phyloP scores from a whole-genome alignment of 352 stramenopile genomes.

The Globisporangium echinulatum region DNA sequence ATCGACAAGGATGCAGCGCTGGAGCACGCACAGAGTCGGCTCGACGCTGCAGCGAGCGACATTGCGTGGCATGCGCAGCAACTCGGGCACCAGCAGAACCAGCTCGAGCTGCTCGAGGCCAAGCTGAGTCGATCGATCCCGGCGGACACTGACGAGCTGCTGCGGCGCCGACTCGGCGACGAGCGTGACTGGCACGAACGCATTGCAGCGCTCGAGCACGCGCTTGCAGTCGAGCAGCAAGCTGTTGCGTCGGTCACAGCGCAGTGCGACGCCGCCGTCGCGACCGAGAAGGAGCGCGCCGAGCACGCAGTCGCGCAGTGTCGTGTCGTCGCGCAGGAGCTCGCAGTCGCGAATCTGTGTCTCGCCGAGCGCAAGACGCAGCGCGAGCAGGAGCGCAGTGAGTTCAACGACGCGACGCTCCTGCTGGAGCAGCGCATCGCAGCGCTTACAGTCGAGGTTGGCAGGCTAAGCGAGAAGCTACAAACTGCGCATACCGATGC shows the following conservation, averaged over 20 bases:
- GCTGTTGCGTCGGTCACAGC: constrained; percentile 26
- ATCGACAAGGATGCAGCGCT: constrained; percentile 10
- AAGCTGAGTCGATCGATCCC: constrained; percentile 45
- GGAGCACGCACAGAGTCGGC: constrained; percentile 19
- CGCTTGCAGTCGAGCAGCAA: constrained; percentile 39
- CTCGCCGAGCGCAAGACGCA: constrained; percentile 63
- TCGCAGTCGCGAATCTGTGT: constrained; percentile 69
- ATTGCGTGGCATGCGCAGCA: constrained; percentile 22
- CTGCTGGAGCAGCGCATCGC: constrained; percentile 18
- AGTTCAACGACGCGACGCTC: constrained; percentile 22
- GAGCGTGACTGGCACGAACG: constrained; percentile 60
- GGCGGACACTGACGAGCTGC: constrained; percentile 42
- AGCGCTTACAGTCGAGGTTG: constrained; percentile 6
- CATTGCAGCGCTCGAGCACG: constrained; percentile 45
- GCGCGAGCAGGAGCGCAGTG: constrained; percentile 27
- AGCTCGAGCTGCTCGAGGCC: constrained; percentile 36
- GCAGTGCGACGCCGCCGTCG: constrained; percentile 27
- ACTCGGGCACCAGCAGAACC: constrained; percentile 33
- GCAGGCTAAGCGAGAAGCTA: constrained; percentile 1
- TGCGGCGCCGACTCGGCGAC: constrained; percentile 29
- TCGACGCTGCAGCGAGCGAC: constrained; percentile 20
- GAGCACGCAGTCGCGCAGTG: constrained; percentile 32
- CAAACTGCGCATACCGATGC: constrained; percentile 1
- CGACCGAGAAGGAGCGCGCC: constrained; percentile 36
- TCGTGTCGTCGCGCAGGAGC: constrained; percentile 35